Base-by-base conservation (phyloP, 192 early-diverging fungal species). In the Linnemannia hyalina region DNA sequence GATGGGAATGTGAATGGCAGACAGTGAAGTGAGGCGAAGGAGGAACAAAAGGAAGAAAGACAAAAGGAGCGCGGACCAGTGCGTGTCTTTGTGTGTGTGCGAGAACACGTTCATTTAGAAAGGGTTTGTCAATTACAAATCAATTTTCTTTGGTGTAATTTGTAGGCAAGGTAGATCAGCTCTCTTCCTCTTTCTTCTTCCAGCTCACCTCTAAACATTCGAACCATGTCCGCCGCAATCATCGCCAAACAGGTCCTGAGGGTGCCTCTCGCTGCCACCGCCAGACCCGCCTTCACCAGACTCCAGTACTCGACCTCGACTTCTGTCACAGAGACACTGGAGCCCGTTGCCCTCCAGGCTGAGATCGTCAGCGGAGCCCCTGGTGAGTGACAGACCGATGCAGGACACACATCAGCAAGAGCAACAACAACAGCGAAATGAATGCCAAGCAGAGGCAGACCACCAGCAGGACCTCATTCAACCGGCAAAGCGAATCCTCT, bases 301-400 rank as follows among this genome's bases (percentile, higher is more conserved):
- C 70, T 70, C 52, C 57, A 78, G 55, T 71, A 35, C 47, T 71
- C 69, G 69, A 70, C 35, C 32, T 78, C 77, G 13, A 78, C 77
- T 52, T 47, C 77, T 38, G 69, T 78, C 35, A 78, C 77, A 20
- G 77, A 78, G 46, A 54, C 69, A 8, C 41, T 52, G 52, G 77
- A 70, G 36, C 69, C 77, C 52, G 47, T 42, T n/a, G 35, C 77
- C 15, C 77, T 78, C 40, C 77, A 78, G 77, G 77, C 77, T 35
- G 77, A 78, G 77, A 78, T 78, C 77, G 40, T 78, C 77, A 78
- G 77, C 38, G 77, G 77, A 40, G 77, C 77, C 35, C 77, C 77
- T 71, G 77, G 77, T 78, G 68, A 71, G 77, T 70, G 69, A 36
- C 68, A 5, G 35, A 69, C 65, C 23, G 22, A 22, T 41, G 18